These are phyloP conservation scores for Cryptococcus sp. DNA, from an alignment of 1,284 basidiomycete genomes.

Conservation along the genomic window DNA sequence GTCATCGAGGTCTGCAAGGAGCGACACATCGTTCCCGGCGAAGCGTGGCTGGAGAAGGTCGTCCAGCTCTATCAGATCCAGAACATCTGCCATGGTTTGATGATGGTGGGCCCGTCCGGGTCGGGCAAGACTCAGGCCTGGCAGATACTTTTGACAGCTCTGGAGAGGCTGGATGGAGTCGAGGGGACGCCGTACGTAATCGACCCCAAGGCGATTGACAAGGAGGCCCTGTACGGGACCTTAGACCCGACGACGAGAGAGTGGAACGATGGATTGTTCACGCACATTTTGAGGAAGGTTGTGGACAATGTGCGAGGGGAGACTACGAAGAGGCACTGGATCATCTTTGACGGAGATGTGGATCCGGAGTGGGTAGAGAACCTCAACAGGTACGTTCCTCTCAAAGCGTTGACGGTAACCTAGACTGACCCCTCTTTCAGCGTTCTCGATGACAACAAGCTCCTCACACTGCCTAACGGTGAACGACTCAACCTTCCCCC, in stretches of 20 bases:
- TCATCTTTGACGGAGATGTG: constrained; percentile 98
- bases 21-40: constrained; percentile 76
- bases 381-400: constrained; percentile 75
- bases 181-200: constrained; percentile 96
- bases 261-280: constrained; percentile 99
- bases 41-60: constrained; percentile 92
- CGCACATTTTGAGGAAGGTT: constrained; percentile 94
- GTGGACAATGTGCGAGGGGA: constrained; percentile 98
- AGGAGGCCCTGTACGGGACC: constrained; percentile 96
- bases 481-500: constrained; percentile 95
- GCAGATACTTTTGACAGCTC: constrained; percentile 85
- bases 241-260: constrained; percentile 96
- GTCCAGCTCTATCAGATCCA: constrained; percentile 98
- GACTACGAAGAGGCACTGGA: constrained; percentile 96
- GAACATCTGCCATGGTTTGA: constrained; percentile 98
- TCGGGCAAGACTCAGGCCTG: constrained; percentile 97
- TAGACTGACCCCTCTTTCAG: constrained; percentile 51
- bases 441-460: constrained; percentile 98
- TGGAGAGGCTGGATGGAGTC: constrained; percentile 85
- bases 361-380: constrained; percentile 99
- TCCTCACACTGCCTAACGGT: constrained; percentile 94
- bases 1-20: constrained; percentile 85
- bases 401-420: neutral
- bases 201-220: constrained; percentile 98
- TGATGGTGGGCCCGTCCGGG: constrained; percentile 99